phyloP scores from a whole-genome alignment of 2,329 filamentous ascomycete genomes.

The Purpureocillium takamizusanense region DNA sequence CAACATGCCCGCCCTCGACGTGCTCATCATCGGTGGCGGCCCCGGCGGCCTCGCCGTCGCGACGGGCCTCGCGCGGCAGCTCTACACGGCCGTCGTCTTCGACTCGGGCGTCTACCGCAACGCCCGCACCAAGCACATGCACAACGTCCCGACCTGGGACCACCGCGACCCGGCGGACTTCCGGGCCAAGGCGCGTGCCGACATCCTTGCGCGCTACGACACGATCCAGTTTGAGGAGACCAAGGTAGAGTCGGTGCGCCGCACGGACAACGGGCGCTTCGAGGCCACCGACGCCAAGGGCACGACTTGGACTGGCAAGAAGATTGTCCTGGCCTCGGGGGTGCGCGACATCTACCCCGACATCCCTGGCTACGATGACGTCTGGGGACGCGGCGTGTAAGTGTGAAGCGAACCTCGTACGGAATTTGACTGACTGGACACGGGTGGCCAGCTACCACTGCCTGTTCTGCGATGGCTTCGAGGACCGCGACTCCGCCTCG shows the following conservation, averaged over 20 bases:
- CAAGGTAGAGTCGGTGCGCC: background rate
- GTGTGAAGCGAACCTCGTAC: background rate
- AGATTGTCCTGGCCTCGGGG: too few species aligned
- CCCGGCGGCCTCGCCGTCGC: conserved; percentile 32
- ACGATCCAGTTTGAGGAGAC: background rate
- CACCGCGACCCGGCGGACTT: too few species aligned
- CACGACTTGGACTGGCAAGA: too few species aligned
- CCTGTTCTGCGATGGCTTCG: too few species aligned
- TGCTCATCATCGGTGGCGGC: conserved; percentile 11
- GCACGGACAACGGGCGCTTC: background rate
- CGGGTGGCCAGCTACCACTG: background rate
- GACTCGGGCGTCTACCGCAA: conserved; percentile 32
- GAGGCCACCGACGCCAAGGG: too few species aligned
- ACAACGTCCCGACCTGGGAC: conserved; percentile 17
- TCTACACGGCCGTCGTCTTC: conserved; percentile 28
- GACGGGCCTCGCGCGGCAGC: conserved; percentile 23
- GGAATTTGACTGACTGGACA: background rate
- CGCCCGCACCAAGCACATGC: conserved; percentile 28
- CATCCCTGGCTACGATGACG: too few species aligned
- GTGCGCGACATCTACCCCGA: too few species aligned
- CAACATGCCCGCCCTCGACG: background rate
- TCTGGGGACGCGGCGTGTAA: background rate
- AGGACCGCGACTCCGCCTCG: too few species aligned
- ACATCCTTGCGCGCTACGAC: conserved; percentile 1
- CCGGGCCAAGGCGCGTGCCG: too few species aligned